Base-by-base conservation (phyloP, 2,329 filamentous ascomycete genomes). In the Exserohilum turcica region DNA sequence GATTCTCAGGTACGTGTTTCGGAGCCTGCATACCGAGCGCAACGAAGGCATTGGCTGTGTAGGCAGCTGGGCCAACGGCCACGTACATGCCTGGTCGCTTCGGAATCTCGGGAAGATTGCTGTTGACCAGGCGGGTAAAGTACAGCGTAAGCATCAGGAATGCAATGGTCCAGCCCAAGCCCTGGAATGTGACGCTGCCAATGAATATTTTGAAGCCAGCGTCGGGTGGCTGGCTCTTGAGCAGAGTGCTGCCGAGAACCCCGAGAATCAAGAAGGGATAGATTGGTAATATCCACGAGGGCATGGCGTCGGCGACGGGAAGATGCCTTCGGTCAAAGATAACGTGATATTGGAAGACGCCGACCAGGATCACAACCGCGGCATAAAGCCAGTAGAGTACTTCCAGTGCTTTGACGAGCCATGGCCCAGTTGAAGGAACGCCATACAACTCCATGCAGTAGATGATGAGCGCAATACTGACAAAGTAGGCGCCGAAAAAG, bases 271-370 rank as follows among this genome's bases (percentile, higher is more conserved):
- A 60, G 48, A 76, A 66, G 0, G 74, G 58, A 35, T 68, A 67
- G 0, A 70, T 57, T 4, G 69, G 69, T 0, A 73, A 56, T 7
- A 71, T 65, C 76, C 76, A 78, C 0, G 74, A 72, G 0, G 75
- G 74, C 33, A 76, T 72, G 40, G 76, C 75, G 19, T 75, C 73
- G 5, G 71, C 64, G 10, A 77, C 65, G 37, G 67, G 71, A 13
- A 77, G 63, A 38, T 66, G 56, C 66, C 96, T 92, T 70, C 90
- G 85, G 77, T 88, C 92, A 84, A 97, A 97, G 72, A 97, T 89
- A 72, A 97, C 94, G 76, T 97, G 93, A 80, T 97, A 97, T 83
- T 97, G 93, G 64, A 97, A 86, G 89, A 97, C 97, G 70, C 87
- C 63, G n/a, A 66, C 63, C 2, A 67, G 40, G 13, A 58, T 54